Percentiles rank a stretch among this genome's conserved stretches.
Evolutionary conservation across 1,139 yeast genomes (phyloP).

Genomic region (Suhomyces bokatorum): DNA sequence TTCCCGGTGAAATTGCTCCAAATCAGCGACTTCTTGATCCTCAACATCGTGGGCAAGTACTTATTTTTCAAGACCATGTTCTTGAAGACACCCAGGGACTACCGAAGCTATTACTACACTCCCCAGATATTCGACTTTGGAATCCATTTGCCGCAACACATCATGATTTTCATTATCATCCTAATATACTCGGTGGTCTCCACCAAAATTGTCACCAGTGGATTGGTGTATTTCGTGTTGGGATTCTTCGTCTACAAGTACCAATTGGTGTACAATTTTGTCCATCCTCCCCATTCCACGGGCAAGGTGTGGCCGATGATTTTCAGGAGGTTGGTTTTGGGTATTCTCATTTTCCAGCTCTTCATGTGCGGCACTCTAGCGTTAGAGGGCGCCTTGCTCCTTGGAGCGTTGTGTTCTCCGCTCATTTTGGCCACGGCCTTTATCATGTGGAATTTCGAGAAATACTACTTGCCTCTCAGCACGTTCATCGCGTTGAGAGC

Average conservation of each 20-base stretch:
- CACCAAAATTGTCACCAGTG: constrained; percentile 65
- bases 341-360: constrained; percentile 58
- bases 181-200: constrained; percentile 64
- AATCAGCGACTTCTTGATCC: constrained; percentile 58
- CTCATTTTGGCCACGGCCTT: constrained; percentile 50
- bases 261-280: constrained; percentile 64
- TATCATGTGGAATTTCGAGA: constrained; percentile 57
- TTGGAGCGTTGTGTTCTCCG: constrained; percentile 55
- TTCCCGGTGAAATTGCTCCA: constrained; percentile 73
- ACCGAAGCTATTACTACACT: constrained; percentile 48
- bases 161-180: constrained; percentile 59
- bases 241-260: constrained; percentile 69
- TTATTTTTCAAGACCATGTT: constrained; percentile 50
- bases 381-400: constrained; percentile 56
- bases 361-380: constrained; percentile 73
- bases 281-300: constrained; percentile 70
- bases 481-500: constrained; percentile 65
- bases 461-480: constrained; percentile 58
- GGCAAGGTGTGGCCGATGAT: constrained; percentile 73
- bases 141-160: constrained; percentile 63
- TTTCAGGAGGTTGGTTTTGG: constrained; percentile 57
- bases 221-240: constrained; percentile 58
- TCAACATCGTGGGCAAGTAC: constrained; percentile 55
- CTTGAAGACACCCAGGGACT: constrained; percentile 57
- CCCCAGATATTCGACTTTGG: constrained; percentile 71